A percentile compares a stretch with the other conserved stretches of the same genome.
Evolutionary conservation across 1,284 basidiomycete genomes (phyloP).

Genomic region (Rhodotorula sp.): DNA sequence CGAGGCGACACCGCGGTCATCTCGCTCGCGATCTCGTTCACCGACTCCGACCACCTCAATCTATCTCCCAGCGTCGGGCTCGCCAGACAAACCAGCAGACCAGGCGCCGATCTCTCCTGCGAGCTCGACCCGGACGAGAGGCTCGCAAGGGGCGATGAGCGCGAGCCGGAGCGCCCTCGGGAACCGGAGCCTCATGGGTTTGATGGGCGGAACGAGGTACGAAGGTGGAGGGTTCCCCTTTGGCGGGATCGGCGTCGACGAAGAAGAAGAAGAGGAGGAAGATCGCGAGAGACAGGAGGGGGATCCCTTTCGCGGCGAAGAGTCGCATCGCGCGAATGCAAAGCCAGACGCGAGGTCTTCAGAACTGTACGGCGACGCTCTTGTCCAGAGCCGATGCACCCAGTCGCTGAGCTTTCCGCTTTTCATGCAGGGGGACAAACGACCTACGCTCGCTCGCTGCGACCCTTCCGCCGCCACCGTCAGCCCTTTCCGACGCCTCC

Average conservation of each 20-base stretch:
- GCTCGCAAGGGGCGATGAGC: not conserved
- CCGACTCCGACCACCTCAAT: slow-evolving; percentile 9
- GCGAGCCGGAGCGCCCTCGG: slow-evolving; percentile 22
- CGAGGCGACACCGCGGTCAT: not conserved
- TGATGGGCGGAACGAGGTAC: slow-evolving; percentile 34
- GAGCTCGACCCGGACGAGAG: not conserved
- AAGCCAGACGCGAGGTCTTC: not conserved
- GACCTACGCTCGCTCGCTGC: slow-evolving; percentile 14
- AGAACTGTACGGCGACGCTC: not conserved
- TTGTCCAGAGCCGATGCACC: not conserved
- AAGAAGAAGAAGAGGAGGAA: slow-evolving; percentile 11
- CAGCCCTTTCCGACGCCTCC: slow-evolving; percentile 10
- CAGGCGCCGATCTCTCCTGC: not conserved
- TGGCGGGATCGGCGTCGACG: slow-evolving; percentile 5
- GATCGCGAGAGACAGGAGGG: not conserved
- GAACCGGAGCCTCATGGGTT: slow-evolving; percentile 30
- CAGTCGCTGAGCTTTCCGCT: not conserved
- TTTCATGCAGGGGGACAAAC: not conserved
- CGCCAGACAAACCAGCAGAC: not conserved
- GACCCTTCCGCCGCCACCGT: slow-evolving; percentile 25
- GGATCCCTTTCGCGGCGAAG: not conserved
- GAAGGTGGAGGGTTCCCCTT: slow-evolving; percentile 10
- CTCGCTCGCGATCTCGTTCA: not conserved
- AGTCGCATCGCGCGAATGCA: not conserved
- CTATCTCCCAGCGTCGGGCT: not conserved